Base-by-base conservation (phyloP, 805 yeast genomes). In the Jamesozyma rosinii region DNA sequence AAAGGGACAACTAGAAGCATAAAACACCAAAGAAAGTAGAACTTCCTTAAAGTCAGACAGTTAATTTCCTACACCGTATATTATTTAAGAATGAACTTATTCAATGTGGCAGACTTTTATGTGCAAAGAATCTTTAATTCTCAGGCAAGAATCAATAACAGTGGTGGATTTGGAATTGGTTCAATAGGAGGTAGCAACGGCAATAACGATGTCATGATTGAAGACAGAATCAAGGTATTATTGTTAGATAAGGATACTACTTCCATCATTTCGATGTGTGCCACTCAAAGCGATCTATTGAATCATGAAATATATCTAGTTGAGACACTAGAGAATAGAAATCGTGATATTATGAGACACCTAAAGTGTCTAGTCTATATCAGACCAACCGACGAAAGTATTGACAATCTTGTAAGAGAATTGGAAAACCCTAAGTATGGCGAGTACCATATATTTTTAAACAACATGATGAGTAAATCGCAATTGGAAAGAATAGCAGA, bases 401-500 rank as follows among this genome's bases (percentile, higher is more conserved):
- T 92, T 18, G 71, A 73, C 30, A 55, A 63, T 34, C 64, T 92
- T 33, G 64, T 77, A 8, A 71, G 74, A 21, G 99, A 92, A 61
- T 66, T 92, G 42, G 65, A 74, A 31, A 69, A 70, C 44, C 98
- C 98, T 0, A 87, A 79, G 53, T 92, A 88, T 65, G 76, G 80
- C 30, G 72, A 70, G 30, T 92, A 92, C 63, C 81, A 81, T 54
- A 60, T 92, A 17, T 86, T 72, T 54, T 87, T 90, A 69, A 83
- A 78, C 58, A 88, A 88, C 59, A 68, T 77, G 14, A 72, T 89
- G 26, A 71, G 77, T 41, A 92, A 90, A 64, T 69, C 79, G 21
- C 83, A 85, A 49, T 62, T 92, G 51, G 99, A 92, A 59, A 71
- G 84, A 40, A 59, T 92, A 38, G 97, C 98, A 0, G 95, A 87